Evolutionary conservation across 2,329 filamentous ascomycete genomes (phyloP).

Genomic region (Trichoderma aggressivum): DNA sequence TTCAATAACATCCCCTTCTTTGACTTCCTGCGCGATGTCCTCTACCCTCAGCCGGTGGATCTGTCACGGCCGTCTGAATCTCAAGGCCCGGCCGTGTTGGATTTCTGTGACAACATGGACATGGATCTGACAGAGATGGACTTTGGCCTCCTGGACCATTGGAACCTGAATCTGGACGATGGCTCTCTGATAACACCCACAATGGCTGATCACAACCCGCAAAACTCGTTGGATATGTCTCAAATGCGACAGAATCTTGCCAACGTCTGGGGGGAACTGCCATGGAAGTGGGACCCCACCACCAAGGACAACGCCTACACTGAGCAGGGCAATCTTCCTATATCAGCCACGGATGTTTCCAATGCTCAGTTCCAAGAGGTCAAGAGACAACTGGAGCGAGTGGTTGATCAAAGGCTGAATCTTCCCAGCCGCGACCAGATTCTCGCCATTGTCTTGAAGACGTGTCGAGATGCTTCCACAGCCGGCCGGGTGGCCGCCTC

Average conservation of each 20-base stretch:
- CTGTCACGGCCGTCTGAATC: constrained; percentile 35
- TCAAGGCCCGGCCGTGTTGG: constrained; percentile 44
- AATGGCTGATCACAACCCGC: constrained; percentile 25
- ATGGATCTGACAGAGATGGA: constrained; percentile 52
- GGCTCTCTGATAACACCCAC: neutral
- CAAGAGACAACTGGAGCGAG: constrained; percentile 36
- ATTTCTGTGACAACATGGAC: constrained; percentile 49
- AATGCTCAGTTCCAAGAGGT: constrained; percentile 39
- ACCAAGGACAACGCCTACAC: constrained; percentile 43
- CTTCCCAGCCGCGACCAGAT: constrained; percentile 56
- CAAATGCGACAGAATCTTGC: constrained; percentile 47
- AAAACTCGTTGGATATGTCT: constrained; percentile 42
- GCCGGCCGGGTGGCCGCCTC: constrained; percentile 54
- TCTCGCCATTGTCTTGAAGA: constrained; percentile 60
- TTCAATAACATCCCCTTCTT: constrained; percentile 43
- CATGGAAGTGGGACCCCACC: constrained; percentile 49
- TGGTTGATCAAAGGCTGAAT: constrained; percentile 44
- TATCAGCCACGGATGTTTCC: constrained; percentile 39
- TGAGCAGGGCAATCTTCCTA: constrained; percentile 45
- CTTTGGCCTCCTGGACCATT: constrained; percentile 49
- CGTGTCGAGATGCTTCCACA: constrained; percentile 49
- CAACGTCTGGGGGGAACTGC: constrained; percentile 49
- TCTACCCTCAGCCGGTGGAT: constrained; percentile 45
- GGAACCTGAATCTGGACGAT: constrained; percentile 39
- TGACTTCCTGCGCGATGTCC: constrained; percentile 49